Base-by-base conservation (phyloP, 2,329 filamentous ascomycete species). In the Aspergillus ustus region DNA sequence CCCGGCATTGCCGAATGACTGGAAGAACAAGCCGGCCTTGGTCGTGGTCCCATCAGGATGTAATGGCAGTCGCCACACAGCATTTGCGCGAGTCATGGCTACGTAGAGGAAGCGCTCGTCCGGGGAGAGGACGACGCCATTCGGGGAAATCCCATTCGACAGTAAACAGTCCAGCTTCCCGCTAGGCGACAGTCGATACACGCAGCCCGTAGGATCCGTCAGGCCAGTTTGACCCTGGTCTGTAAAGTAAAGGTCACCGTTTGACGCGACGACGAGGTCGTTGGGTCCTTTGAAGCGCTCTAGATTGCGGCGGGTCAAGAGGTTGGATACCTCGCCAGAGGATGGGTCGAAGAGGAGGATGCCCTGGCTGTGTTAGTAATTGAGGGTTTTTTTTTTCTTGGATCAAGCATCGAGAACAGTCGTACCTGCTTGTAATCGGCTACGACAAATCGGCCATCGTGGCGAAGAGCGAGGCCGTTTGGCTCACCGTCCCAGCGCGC, bases 141-240 rank as follows among this genome's bases (percentile, higher is more conserved):
- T 81, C 1, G 76, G 78, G 0, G 77, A 79, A 0, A 74, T 61
- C 0, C 77, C 78, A 22, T 80, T 80, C 3, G 73, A 69, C 0
- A 80, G 66, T 0, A 80, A 66, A 0, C 68, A 73, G 45, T 81
- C 79, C 0, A 81, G 70, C 25, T 70, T 76, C 0, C 77, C 77
- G n/a, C 72, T 67, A 0, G 70, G 67, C 0, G 69, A 70, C 0
- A 79, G 56, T 1, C 79, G 72, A 58, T 80, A 81, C 0, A 81
- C 76, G 11, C 72, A 72, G 0, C 78, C 78, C 0, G 77, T 79
- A 7, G 66, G 78, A 28, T 81, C 79, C 0, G 75, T 78, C 67
- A 81, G 73, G 4, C 78, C 78, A 0, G 78, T 80, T 52, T 81
- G 78, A 0, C 79, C 79, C 66, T 81, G 79, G 46, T 81, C 78